Conservation (phyloP, 768 basidiomycete genomes). For the Tephrocybe sp. region DNA sequence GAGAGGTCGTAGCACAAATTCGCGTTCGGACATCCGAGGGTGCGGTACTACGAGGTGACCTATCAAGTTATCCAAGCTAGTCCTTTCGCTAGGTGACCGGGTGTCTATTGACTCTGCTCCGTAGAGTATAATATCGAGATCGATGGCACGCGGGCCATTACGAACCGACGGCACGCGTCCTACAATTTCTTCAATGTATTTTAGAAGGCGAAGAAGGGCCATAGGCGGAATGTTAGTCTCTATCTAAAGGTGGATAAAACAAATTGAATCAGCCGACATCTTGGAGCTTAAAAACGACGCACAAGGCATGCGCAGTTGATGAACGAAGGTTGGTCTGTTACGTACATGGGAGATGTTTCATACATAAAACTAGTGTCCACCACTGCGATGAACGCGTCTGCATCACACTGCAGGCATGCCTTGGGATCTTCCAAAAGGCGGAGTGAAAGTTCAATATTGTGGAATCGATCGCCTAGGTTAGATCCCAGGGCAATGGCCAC, state of each 20-base stretch:
- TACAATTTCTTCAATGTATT: slow-evolving; percentile 69
- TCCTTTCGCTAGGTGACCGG: slow-evolving; percentile 37
- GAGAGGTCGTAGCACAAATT: slow-evolving; percentile 89
- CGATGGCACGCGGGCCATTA: slow-evolving; percentile 88
- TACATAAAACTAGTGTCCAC: slow-evolving; percentile 88
- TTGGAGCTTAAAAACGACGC: slow-evolving; percentile 27
- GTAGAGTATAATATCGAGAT: slow-evolving; percentile 86
- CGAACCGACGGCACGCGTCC: slow-evolving; percentile 79
- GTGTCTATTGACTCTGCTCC: slow-evolving; percentile 62
- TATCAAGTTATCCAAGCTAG: slow-evolving; percentile 49
- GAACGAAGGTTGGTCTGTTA: slow-evolving; percentile 85
- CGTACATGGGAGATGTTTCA: slow-evolving; percentile 95
- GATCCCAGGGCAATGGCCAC: slow-evolving; percentile 84
- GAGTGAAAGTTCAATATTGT: slow-evolving; percentile 79
- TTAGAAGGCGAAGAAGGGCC: slow-evolving; percentile 61
- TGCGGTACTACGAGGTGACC: slow-evolving; percentile 86
- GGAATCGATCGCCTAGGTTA: slow-evolving; percentile 86
- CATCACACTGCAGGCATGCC: slow-evolving; percentile 18
- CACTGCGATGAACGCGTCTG: slow-evolving; percentile 37
- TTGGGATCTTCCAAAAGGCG: slow-evolving; percentile 60
- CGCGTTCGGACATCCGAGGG: slow-evolving; percentile 75
- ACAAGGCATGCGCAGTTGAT: slow-evolving; percentile 92
- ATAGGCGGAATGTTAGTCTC: slow-evolving; percentile 68
- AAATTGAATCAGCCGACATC: not conserved
- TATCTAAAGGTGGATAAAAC: slow-evolving; percentile 46